Conservation (phyloP, 805 yeast genomes). For the Starmerella apicola region DNA sequence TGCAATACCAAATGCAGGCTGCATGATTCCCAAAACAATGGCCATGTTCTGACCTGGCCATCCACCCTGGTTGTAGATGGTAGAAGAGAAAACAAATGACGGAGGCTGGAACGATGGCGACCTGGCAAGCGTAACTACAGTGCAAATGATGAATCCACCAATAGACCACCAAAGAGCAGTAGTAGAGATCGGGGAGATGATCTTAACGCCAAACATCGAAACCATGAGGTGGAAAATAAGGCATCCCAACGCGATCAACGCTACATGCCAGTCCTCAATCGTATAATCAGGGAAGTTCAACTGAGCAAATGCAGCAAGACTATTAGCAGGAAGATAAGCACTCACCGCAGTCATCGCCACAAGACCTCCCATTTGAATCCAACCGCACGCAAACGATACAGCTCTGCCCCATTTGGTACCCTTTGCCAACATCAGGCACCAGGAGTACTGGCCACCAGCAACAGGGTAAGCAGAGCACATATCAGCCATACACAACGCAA, state of each 20-base stretch:
- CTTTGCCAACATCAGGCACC: slow-evolving; percentile 34
- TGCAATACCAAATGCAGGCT: slow-evolving; percentile 58
- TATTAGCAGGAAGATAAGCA: slow-evolving; percentile 41
- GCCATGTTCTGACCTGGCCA: slow-evolving; percentile 38
- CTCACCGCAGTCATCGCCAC: slow-evolving; percentile 52
- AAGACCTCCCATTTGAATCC: slow-evolving; percentile 50
- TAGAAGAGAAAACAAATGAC: slow-evolving; percentile 41
- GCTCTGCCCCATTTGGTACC: slow-evolving; percentile 32
- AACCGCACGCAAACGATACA: slow-evolving; percentile 48
- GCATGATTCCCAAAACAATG: slow-evolving; percentile 55
- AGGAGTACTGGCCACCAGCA: slow-evolving; percentile 58
- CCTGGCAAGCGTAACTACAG: slow-evolving; percentile 41
- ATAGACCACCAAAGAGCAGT: slow-evolving; percentile 42
- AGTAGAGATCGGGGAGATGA: slow-evolving; percentile 40
- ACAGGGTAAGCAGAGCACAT: slow-evolving; percentile 45
- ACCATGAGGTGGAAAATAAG: slow-evolving; percentile 18
- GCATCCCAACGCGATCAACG: slow-evolving; percentile 22
- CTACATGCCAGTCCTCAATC: slow-evolving; percentile 23
- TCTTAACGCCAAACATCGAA: slow-evolving; percentile 16
- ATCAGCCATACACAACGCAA: slow-evolving; percentile 54
- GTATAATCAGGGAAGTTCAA: slow-evolving; percentile 30
- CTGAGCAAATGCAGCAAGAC: slow-evolving; percentile 40
- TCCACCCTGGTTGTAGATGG: slow-evolving; percentile 52
- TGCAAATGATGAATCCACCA: slow-evolving; percentile 40
- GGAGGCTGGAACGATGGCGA: slow-evolving; percentile 40